phyloP scores from a whole-genome alignment of 176 grass and related monocot genomes.

The Thalia dealbata region DNA sequence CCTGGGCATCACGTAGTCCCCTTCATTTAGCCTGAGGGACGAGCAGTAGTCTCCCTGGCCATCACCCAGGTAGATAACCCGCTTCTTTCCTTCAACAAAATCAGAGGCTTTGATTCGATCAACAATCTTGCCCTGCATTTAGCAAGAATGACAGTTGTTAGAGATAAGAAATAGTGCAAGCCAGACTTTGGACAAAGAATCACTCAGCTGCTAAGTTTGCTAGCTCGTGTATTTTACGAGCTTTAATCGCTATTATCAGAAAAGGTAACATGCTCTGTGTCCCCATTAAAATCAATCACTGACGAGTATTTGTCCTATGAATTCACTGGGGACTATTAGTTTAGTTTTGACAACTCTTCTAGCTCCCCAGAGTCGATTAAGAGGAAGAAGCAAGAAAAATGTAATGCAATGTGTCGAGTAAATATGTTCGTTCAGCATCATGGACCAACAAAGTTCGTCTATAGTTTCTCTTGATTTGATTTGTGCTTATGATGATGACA shows the following conservation, averaged over 20 bases:
- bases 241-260: too few relatives aligned
- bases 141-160: neutral
- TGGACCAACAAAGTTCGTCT: too few relatives aligned
- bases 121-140: constrained; percentile 7
- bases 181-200: neutral
- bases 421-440: neutral
- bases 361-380: neutral
- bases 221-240: too few relatives aligned
- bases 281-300: too few relatives aligned
- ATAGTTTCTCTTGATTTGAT: too few relatives aligned
- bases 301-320: too few relatives aligned
- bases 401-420: neutral
- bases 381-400: neutral
- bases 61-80: constrained; percentile 12
- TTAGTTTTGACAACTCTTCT: too few relatives aligned
- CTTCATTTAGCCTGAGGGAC: constrained; percentile 1
- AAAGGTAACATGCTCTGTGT: too few relatives aligned
- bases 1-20: constrained; percentile 13
- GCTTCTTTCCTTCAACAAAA: neutral
- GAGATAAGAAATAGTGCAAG: neutral
- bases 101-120: neutral
- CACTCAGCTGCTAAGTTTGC: too few relatives aligned
- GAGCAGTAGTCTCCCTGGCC: constrained; percentile 11
- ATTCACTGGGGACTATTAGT: too few relatives aligned
- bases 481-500: too few relatives aligned